A percentile compares a stretch with the other conserved stretches of the same genome.
phyloP scores from a whole-genome alignment of 305 asterid species.

The Solanum hybrid region DNA sequence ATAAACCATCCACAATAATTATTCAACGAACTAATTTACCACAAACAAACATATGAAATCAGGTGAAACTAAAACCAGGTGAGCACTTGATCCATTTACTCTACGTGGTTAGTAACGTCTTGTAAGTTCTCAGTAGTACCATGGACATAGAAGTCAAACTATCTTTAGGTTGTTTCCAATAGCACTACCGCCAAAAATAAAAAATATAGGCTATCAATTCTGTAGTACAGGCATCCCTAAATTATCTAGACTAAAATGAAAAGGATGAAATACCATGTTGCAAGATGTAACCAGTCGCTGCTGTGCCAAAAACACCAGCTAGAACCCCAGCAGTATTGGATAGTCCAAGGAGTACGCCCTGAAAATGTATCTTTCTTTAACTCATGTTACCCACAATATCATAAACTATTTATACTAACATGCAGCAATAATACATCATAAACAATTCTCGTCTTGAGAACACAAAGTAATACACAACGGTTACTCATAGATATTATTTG shows the following conservation, averaged over 20 bases:
- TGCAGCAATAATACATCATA: not conserved
- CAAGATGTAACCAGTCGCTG: slow-evolving; percentile 85
- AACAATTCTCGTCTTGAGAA: not conserved
- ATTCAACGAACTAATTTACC: not conserved
- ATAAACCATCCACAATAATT: not conserved
- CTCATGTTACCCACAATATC: not conserved
- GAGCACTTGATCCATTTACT: not conserved
- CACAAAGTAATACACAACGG: not conserved
- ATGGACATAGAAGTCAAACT: not conserved
- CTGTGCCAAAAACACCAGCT: slow-evolving; percentile 88
- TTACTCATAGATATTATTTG: not conserved
- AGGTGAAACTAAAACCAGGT: not conserved
- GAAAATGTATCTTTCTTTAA: slow-evolving; percentile 9
- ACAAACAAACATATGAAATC: not conserved
- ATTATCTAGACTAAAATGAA: not conserved
- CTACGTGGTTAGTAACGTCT: not conserved
- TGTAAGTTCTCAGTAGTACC: not conserved
- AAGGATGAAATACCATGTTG: slow-evolving; percentile 56
- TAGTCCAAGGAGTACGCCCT: slow-evolving; percentile 86
- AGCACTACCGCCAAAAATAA: not conserved
- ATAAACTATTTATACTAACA: not conserved
- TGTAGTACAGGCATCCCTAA: not conserved
- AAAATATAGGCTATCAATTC: not conserved
- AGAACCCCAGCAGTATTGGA: slow-evolving; percentile 93
- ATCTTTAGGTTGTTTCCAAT: not conserved